Base-by-base conservation (phyloP, 2,329 filamentous ascomycete species). In the Trichoderma semiorbis region DNA sequence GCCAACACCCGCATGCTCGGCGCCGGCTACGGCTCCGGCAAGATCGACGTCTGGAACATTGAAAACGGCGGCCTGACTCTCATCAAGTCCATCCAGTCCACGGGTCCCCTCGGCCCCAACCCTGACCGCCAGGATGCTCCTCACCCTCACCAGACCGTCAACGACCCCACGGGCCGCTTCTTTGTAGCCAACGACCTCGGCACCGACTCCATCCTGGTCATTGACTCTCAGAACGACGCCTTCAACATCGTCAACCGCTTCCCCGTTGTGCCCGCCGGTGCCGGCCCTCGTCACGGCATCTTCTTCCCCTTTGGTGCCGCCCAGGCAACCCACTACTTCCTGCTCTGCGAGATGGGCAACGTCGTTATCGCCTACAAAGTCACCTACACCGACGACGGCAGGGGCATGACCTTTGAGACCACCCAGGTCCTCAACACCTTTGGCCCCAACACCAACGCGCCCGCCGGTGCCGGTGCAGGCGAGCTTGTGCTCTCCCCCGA, bases 131-230 rank as follows among this genome's bases (percentile, higher is more conserved):
- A 84, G 75, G 75, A 74, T 11, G 73, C 74, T 16, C 72, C 82
- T 50, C 80, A 84, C 69, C 83, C 86, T 30, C 86, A 88, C 76
- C 84, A 87, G 78, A 79, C 82, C 12, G 77, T 85, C 28, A 79
- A 84, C 11, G 85, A 88, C 73, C 85, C 85, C 8, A 82, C 82
- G 3, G 85, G 85, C 32, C 82, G 82, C 62, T 88, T 80, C 79
- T 85, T 86, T 75, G 79, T 83, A 70, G 80, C 86, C 69, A 83
- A 83, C 72, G 84, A 88, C 74, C 82, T 88, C 12, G 86, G 85
- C 72, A 83, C 82, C 36, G 85, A 88, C 78, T 76, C 78, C n/a
- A 74, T 88, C 39, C 74, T 85, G 43, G 75, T 87, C 69, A 77
- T 87, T 43, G 84, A 87, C 79, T 78, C 81, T 69, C 75, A 80